Evolutionary conservation across 139 green algal species (phyloP), one percentile per base, ranked within the genome.

Genomic region (Yamagishiella unicocca): DNA sequence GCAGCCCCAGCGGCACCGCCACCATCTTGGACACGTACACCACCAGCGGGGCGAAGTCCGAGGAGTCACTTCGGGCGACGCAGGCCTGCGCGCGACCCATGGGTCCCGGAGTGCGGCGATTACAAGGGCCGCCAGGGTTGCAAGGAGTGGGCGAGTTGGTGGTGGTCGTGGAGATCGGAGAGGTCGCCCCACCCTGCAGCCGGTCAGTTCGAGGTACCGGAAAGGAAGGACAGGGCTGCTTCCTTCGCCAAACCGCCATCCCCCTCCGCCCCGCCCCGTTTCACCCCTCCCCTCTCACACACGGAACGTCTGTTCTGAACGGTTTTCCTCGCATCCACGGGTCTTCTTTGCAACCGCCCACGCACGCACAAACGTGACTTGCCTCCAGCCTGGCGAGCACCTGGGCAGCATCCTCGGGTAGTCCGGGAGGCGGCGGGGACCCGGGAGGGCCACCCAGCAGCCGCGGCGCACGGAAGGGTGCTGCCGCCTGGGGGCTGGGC

Each of bases 1-100:
- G 81, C 42, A 93, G 84, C 4, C 64, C 73, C 4, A 91, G 85
- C 0, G 96, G 96, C 37, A 98, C 94, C 14, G 96, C 93, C 45
- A 99, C 90, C 97, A 98, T 98, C 87, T 99, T 99, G 58, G 95
- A 98, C 46, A 99, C 94, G 85, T 98, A 99, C 0, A 98, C 89
- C 2, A 99, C 92, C 37, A 93, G 71, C 0, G 97, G 96, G 4
- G 94, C 96, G 4, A 68, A 86, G 4, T 84, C 9, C 35, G 33
- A 43, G 19, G 91, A 75, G 77, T 84, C 83, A 83, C 92, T 96
- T 31, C n/a, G 53, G 17, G 55, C 85, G 8, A 70, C 29, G 68
- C 66, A 78, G 33, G 21, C 21, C 64, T 87, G 70, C 70, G 25
- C 14, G 50, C 14, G 50, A 58, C 14, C 14, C 17, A 58, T 12